Evolutionary conservation across 768 basidiomycete genomes (phyloP), one percentile per base, ranked within the genome.

Genomic region (Tricholoma sp.): DNA sequence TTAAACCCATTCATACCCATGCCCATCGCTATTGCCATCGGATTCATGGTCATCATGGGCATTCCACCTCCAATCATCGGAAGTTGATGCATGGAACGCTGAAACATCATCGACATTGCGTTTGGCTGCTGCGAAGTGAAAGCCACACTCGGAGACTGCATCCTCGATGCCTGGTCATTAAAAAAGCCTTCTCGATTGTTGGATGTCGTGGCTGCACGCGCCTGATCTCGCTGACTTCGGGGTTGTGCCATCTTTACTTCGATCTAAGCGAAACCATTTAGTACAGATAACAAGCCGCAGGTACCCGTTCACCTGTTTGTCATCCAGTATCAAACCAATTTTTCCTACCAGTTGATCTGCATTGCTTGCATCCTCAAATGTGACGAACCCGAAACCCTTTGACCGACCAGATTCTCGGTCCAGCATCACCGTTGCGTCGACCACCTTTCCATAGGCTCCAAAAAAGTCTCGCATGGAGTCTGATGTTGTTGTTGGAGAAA

Each of bases 331-430:
- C 42, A 91, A 74, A 12, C 83, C 85, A n/a, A 82, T 73, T 58
- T 82, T 82, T 3, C 81, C 83, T 41, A 92, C 80, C 9, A 88
- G 80, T 57, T 82, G 80, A 24, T 88, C 86, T 6, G 85, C 79
- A 56, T 80, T 81, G 37, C 79, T 80, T 52, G 74, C 76, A 59
- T 88, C 84, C 59, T 84, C 82, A 66, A 90, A 93, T 0, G 90
- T 93, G 45, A 92, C 85, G 59, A 93, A 93, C 0, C 89, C 91
- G 61, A 93, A 93, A 1, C 91, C 91, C 68, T 92, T 90, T 32
- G 84, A 86, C 24, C 88, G 76, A 4, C 79, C 80, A 10, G 85
- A 82, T 54, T 91, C 88, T 51, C 86, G 78, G 67, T 93, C 91
- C 56, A 89, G 78, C 91, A 93, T 93, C 52, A 93, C 88, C 3